A percentile compares a stretch with the other conserved stretches of the same genome.
These are phyloP conservation scores for Colletotrichum theobromicola DNA, from an alignment of 2,329 filamentous ascomycete genomes.

Conservation along the genomic window DNA sequence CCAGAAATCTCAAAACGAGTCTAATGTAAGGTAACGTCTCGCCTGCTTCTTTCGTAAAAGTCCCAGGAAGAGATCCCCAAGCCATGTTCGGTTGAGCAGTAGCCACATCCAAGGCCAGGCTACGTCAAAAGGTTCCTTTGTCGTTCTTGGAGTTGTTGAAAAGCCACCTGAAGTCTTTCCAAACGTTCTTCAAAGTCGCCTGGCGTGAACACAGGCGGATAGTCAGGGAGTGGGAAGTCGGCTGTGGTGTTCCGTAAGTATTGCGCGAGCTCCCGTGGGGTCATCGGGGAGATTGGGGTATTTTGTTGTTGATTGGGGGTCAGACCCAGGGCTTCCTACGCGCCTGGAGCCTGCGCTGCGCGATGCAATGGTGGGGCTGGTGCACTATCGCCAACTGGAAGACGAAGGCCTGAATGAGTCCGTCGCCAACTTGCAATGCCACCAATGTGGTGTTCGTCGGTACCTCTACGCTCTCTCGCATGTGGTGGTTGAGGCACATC, in stretches of 20 bases:
- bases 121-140: not conserved
- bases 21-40: not conserved
- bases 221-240: not conserved
- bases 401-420: conserved; percentile 41
- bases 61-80: not conserved
- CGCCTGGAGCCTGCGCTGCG: conserved; percentile 34
- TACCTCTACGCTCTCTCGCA: conserved; percentile 10
- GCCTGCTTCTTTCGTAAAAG: not conserved
- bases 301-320: not conserved
- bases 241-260: not conserved
- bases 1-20: not conserved
- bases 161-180: not conserved
- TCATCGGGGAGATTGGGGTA: not conserved
- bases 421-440: conserved; percentile 23
- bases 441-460: conserved; percentile 11
- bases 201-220: not conserved
- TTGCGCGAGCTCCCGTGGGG: not conserved
- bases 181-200: not conserved
- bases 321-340: conserved; percentile 23
- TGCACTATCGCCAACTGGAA: conserved; percentile 38
- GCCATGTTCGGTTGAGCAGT: not conserved
- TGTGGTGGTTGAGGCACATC: not conserved
- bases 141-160: not conserved
- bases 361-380: conserved; percentile 27
- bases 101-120: not conserved